Evolutionary conservation across 257 asterid genomes (phyloP).

Genomic region (Salvia hispanica): DNA sequence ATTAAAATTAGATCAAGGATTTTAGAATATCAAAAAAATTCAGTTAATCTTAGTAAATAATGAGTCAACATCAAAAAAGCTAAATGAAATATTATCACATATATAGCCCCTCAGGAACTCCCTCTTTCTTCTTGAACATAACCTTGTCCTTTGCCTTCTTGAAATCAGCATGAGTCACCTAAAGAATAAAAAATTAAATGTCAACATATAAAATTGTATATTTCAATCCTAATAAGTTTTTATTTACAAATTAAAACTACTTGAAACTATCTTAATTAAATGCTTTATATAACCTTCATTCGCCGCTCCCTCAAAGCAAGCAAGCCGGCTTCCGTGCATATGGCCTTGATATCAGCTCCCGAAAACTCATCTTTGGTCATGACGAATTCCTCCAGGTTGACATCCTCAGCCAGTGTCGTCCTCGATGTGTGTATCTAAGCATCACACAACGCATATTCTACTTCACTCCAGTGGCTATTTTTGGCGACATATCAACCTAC

Average conservation of each 20-base stretch:
- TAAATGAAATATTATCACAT: conserved; percentile 35
- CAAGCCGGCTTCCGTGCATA: conserved; percentile 67
- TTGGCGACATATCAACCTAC: not conserved
- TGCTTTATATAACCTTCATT: conserved; percentile 47
- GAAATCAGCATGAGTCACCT: conserved; percentile 59
- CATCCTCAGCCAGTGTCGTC: conserved; percentile 61
- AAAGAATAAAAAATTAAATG: not conserved
- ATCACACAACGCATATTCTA: conserved; percentile 8
- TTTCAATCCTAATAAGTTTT: too few species aligned
- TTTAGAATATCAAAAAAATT: too few species aligned
- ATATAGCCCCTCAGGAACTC: conserved; percentile 59
- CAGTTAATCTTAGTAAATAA: too few species aligned
- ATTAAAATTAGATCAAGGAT: too few species aligned
- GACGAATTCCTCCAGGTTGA: conserved; percentile 60
- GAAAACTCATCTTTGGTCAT: conserved; percentile 66
- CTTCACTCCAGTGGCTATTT: not conserved
- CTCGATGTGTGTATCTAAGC: conserved; percentile 62
- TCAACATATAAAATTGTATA: not conserved
- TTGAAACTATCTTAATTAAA: not conserved
- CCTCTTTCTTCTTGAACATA: conserved; percentile 66
- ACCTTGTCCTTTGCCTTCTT: conserved; percentile 65
- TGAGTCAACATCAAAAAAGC: too few species aligned
- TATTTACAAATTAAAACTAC: too few species aligned
- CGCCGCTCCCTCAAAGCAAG: conserved; percentile 66
- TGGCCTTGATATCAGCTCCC: conserved; percentile 64